These are phyloP conservation scores for Rhexocercosporidium sp. DNA, from an alignment of 2,329 filamentous ascomycete species.

Conservation along the genomic window DNA sequence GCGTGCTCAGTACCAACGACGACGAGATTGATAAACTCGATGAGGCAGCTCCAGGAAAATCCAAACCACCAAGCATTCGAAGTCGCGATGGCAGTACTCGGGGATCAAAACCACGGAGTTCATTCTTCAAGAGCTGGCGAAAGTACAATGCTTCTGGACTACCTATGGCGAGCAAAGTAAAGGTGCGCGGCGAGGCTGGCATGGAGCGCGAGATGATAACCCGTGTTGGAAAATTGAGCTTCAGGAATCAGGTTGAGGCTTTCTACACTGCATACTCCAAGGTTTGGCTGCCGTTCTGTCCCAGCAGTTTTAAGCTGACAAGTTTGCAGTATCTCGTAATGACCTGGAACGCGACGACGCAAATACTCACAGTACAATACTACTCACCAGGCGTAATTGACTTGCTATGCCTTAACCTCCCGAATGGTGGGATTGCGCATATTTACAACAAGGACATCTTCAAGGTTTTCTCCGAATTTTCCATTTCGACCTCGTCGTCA, in stretches of 20 bases:
- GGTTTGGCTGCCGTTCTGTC: constrained; percentile 32
- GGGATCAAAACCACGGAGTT: constrained; percentile 22
- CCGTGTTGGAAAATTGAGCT: constrained; percentile 43
- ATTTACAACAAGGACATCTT: constrained; percentile 58
- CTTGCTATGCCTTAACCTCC: constrained; percentile 50
- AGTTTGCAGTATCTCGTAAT: constrained; percentile 46
- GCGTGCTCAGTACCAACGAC: constrained; percentile 49
- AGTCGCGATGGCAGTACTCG: constrained; percentile 4
- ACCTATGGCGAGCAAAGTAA: constrained; percentile 5
- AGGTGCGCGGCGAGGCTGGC: constrained; percentile 41
- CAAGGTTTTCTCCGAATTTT: constrained; percentile 55
- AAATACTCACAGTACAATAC: constrained; percentile 49
- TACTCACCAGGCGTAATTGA: constrained; percentile 54
- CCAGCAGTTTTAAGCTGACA: not conserved
- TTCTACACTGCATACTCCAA: constrained; percentile 53
- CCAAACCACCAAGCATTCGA: constrained; percentile 31
- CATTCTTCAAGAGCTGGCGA: constrained; percentile 38
- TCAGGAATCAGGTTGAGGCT: constrained; percentile 46
- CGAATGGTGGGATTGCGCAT: constrained; percentile 41
- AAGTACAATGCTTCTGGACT: constrained; percentile 30
- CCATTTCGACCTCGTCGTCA: constrained; percentile 44
- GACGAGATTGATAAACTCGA: constrained; percentile 41
- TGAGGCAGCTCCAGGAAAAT: constrained; percentile 19
- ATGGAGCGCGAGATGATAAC: constrained; percentile 49
- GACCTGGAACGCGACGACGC: constrained; percentile 38